Evolutionary conservation across 192 early-diverging fungal genomes (phyloP), one percentile per base, ranked within the genome.

Genomic region (Fimicolochytrium jonesii): DNA sequence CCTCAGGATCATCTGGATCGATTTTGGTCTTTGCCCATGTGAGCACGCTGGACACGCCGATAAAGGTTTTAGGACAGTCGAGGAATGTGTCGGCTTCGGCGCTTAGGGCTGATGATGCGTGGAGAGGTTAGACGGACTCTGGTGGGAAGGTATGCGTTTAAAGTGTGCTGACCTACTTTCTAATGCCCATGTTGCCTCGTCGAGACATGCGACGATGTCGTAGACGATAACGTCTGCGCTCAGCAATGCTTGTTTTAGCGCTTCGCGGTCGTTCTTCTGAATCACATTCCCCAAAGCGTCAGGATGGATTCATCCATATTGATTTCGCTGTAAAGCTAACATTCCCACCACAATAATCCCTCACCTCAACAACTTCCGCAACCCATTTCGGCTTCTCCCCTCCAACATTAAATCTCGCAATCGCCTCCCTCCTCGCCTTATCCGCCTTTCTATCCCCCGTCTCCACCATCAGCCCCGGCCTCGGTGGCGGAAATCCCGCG

Each of bases 1-100:
- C 73, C 17, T 85, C 83, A 3, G 76, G 69, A 56, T 85, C 81
- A 34, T 84, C 82, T 46, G 77, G 71, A 45, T 85, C 83, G 3
- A 76, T 60, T 62, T 85, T 85, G 0, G 83, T 85, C 32, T 66
- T 59, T 4, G 74, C 80, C 83, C 83, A 85, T 15, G 83, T 85
- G 76, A 85, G 77, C 44, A 85, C 70, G 35, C 78, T 75, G 2
- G 83, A 80, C 10, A 85, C 26, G 5, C 65, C 80, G 51, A 85
- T 81, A 61, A 85, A 81, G 10, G 54, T 69, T 62, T 85, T 85
- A 11, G 81, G 80, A 34, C 69, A 70, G 31, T 79, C 76, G 5
- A 59, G 36, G 56, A 81, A 85, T 2, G 33, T 69, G 37, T 83
- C 81, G 4, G 79, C 54, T 20, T 70, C 34, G n/a, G 76, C 75